phyloP scores from a whole-genome alignment of 2,329 filamentous ascomycete genomes.

The Penicillium olsonii region DNA sequence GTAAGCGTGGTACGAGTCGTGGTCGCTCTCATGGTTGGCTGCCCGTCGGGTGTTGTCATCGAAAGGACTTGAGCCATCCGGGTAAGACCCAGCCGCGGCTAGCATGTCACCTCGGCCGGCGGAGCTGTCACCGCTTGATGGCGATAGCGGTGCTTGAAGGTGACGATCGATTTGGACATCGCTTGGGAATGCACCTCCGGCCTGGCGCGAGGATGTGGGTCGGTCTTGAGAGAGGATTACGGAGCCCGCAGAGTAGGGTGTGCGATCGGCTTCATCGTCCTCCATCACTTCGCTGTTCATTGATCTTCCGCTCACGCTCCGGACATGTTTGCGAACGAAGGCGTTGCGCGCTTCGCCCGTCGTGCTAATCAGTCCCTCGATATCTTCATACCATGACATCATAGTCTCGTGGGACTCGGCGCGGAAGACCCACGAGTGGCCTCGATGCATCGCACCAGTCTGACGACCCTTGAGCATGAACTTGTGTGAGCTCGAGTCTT shows the following conservation, averaged over 20 bases:
- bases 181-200: constrained; percentile 96
- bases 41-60: constrained; percentile 39
- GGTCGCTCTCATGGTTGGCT: constrained; percentile 15
- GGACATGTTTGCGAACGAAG: constrained; percentile 79
- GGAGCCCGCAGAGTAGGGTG: constrained; percentile 64
- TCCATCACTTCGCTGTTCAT: constrained; percentile 75
- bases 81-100: constrained; percentile 59
- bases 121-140: constrained; percentile 79
- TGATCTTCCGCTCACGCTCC: constrained; percentile 71
- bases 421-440: constrained; percentile 68
- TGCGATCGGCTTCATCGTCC: constrained; percentile 68
- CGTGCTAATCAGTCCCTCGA: constrained; percentile 85
- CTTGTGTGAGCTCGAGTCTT: constrained; percentile 86
- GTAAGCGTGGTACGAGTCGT: constrained; percentile 14
- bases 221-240: constrained; percentile 40
- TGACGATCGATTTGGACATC: constrained; percentile 86
- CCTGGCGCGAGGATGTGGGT: constrained; percentile 60
- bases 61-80: constrained; percentile 46
- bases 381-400: constrained; percentile 95
- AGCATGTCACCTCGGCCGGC: constrained; percentile 64
- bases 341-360: constrained; percentile 83
- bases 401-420: constrained; percentile 82
- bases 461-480: constrained; percentile 97
- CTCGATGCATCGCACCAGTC: constrained; percentile 86
- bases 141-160: constrained; percentile 76